These are phyloP conservation scores for Hortiboletus flavorubellus DNA, from an alignment of 768 basidiomycete species.

Conservation along the genomic window DNA sequence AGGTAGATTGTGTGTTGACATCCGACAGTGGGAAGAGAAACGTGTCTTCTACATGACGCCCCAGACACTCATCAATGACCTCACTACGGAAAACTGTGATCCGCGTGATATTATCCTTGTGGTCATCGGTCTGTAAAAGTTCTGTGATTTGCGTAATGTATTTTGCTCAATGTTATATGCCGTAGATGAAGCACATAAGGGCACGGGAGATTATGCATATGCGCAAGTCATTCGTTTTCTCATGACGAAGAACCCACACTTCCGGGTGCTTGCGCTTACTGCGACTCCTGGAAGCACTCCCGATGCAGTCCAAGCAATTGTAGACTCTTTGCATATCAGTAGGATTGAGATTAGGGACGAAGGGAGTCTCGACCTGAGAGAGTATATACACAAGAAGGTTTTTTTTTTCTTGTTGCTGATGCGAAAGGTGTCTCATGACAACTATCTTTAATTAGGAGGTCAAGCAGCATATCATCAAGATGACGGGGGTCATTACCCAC, in stretches of 20 bases:
- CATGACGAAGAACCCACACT: slow-evolving; percentile 93
- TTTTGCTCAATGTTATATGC: slow-evolving; percentile 1
- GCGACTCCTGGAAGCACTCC: slow-evolving; percentile 89
- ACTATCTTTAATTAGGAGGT: slow-evolving; percentile 47
- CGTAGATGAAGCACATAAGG: slow-evolving; percentile 92
- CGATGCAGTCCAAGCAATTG: slow-evolving; percentile 83
- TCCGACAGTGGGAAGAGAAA: slow-evolving; percentile 69
- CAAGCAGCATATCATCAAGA: slow-evolving; percentile 73
- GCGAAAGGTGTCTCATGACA: background rate
- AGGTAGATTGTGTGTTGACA: background rate
- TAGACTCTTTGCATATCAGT: slow-evolving; percentile 94
- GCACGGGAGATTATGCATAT: slow-evolving; percentile 91
- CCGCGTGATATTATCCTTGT: slow-evolving; percentile 77
- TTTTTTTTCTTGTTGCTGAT: slow-evolving; percentile 10
- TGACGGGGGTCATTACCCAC: slow-evolving; percentile 62
- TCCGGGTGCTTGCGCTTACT: slow-evolving; percentile 88
- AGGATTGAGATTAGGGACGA: slow-evolving; percentile 94
- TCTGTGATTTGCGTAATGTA: background rate
- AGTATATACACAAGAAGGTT: slow-evolving; percentile 88
- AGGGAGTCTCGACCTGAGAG: slow-evolving; percentile 78
- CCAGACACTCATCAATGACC: slow-evolving; percentile 89
- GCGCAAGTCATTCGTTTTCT: slow-evolving; percentile 83
- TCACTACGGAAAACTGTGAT: slow-evolving; percentile 70
- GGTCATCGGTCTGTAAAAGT: slow-evolving; percentile 65
- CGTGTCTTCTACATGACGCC: slow-evolving; percentile 95